phyloP scores from a whole-genome alignment of 306 rosid genomes.

The Prunus armeniaca region DNA sequence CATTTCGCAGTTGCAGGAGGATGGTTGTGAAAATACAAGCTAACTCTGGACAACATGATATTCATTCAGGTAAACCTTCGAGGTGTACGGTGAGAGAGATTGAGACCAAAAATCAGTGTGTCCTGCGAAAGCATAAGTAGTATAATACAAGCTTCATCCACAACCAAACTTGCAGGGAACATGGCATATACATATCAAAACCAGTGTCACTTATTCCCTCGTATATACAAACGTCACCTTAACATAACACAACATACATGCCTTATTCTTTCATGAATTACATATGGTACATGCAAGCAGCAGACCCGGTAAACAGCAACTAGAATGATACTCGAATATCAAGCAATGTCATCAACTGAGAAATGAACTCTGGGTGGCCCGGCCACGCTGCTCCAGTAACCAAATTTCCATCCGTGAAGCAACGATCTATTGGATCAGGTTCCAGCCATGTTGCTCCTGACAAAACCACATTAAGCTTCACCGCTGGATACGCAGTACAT shows the following conservation, averaged over 20 bases:
- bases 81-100: too few relatives aligned
- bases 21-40: too few relatives aligned
- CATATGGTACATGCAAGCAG: background rate
- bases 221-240: background rate
- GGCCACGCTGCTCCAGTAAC: slow-evolving; percentile 93
- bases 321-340: slow-evolving; percentile 57
- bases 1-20: too few relatives aligned
- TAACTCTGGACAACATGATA: too few relatives aligned
- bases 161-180: too few relatives aligned
- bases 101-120: too few relatives aligned
- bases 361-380: slow-evolving; percentile 79
- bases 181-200: background rate
- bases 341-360: slow-evolving; percentile 75
- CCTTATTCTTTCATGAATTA: background rate
- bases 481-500: slow-evolving; percentile 87
- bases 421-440: slow-evolving; percentile 77
- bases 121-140: too few relatives aligned
- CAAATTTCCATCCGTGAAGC: slow-evolving; percentile 81
- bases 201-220: background rate
- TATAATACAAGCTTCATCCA: too few relatives aligned
- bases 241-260: background rate
- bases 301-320: background rate
- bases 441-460: slow-evolving; percentile 82
- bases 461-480: slow-evolving; percentile 66
- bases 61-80: too few relatives aligned